These are phyloP conservation scores for Pyricularia sp. DNA, from an alignment of 2,329 filamentous ascomycete genomes.

Conservation along the genomic window DNA sequence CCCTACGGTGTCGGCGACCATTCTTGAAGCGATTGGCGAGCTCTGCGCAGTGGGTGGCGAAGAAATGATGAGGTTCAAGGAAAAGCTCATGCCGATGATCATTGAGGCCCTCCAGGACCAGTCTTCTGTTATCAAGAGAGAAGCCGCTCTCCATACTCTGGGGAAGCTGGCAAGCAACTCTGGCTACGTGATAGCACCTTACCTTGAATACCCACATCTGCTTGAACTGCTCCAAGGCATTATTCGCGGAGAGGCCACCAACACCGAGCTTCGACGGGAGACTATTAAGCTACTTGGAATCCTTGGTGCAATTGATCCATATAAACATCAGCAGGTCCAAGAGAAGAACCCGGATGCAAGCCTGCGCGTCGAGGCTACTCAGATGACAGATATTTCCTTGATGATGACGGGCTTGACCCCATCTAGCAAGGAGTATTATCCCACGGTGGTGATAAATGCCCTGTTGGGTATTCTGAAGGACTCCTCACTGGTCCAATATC, in stretches of 20 bases:
- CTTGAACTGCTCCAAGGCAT: constrained; percentile 88
- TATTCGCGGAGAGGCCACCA: constrained; percentile 77
- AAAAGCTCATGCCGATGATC: constrained; percentile 86
- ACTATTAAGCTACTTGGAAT: constrained; percentile 97
- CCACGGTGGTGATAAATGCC: constrained; percentile 93
- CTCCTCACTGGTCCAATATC: constrained; percentile 76
- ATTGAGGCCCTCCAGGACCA: constrained; percentile 90
- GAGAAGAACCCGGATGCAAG: constrained; percentile 78
- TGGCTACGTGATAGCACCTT: constrained; percentile 94
- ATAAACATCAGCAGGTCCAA: constrained; percentile 87
- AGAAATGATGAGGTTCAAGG: constrained; percentile 86
- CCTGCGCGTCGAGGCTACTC: constrained; percentile 45
- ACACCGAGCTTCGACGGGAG: constrained; percentile 74
- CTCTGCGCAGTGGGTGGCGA: constrained; percentile 87
- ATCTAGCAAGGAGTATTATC: constrained; percentile 96
- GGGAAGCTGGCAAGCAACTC: constrained; percentile 91
- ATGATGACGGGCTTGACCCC: constrained; percentile 97
- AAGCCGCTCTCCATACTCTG: constrained; percentile 79
- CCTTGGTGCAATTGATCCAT: constrained; percentile 85
- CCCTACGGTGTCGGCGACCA: constrained; percentile 81
- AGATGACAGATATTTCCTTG: constrained; percentile 82
- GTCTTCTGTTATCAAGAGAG: constrained; percentile 77
- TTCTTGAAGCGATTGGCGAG: constrained; percentile 90
- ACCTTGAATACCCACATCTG: constrained; percentile 86
- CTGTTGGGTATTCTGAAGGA: constrained; percentile 87